Conservation (phyloP, 1,139 yeast genomes). For the Keqinozyma sinolaborantium region DNA sequence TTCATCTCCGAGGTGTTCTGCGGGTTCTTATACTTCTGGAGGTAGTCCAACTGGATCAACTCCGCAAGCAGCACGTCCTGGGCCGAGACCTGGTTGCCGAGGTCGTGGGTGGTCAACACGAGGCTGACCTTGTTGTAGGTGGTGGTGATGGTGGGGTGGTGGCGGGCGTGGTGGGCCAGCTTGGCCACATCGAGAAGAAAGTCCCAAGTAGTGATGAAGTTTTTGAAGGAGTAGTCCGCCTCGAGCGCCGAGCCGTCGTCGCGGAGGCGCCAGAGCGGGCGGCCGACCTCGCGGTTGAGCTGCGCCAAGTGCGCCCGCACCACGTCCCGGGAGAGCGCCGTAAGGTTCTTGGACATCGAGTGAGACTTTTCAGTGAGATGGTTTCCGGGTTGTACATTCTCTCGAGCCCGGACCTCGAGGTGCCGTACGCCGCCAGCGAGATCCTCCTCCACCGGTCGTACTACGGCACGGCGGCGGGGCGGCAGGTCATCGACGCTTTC, state of each 20-base stretch:
- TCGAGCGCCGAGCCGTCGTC: conserved; percentile 7
- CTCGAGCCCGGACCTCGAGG: conserved; percentile 29
- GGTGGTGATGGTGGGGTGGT: conserved; percentile 70
- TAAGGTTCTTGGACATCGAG: not conserved
- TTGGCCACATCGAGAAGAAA: conserved; percentile 62
- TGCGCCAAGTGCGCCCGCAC: conserved; percentile 7
- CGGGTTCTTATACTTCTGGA: conserved; percentile 3
- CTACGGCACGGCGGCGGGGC: conserved; percentile 29
- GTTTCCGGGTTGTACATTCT: conserved; percentile 37
- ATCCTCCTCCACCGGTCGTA: conserved; percentile 34
- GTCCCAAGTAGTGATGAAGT: conserved; percentile 60
- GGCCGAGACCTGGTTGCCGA: conserved; percentile 48
- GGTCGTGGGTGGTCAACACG: conserved; percentile 68
- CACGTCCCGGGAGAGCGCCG: conserved; percentile 6
- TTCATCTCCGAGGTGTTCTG: conserved; percentile 3
- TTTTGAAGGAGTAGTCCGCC: conserved; percentile 39
- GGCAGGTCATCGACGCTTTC: conserved; percentile 23
- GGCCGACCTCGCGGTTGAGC: conserved; percentile 8
- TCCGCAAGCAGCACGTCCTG: conserved; percentile 61
- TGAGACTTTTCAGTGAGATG: no score
- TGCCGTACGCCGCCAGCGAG: conserved; percentile 29
- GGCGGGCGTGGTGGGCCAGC: conserved; percentile 58
- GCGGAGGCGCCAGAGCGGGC: conserved; percentile 11
- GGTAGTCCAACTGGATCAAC: conserved; percentile 12
- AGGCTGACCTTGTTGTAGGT: conserved; percentile 60